Base-by-base conservation (phyloP, 345 rosid species). In the Trapa incisa region DNA sequence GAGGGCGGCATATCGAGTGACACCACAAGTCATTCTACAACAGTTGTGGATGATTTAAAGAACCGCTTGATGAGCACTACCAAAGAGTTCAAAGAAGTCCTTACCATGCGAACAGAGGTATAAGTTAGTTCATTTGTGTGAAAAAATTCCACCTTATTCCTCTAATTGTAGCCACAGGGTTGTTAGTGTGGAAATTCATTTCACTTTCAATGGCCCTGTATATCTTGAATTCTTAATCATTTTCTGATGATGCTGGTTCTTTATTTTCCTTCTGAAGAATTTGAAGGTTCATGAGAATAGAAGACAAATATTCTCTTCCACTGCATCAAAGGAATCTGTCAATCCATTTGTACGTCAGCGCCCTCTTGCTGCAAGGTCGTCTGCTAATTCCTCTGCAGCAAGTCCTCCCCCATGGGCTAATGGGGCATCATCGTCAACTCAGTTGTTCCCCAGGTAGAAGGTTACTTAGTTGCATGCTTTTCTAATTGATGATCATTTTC, bases 321-420 rank as follows among this genome's bases (percentile, higher is more conserved):
- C 69, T 65, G 71, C 84, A 53, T 69, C 83, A 42, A 85, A 83
- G 71, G 85, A 85, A 47, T 54, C 85, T 22, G 3, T 78, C 38
- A 82, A 83, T 83, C 87, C 89, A 61, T 85, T 85, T 78, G 85
- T 83, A 36, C 85, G 87, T 56, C 89, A 81, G 69, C 87, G 84
- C 65, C 89, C 89, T 65, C 77, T 85, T 12, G 80, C 87, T 68
- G 60, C 81, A 41, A 76, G 74, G 65, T 35, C 82, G 37, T 45
- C 77, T 69, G 78, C 74, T 57, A 77, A 61, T 73, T 62, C 82
- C 66, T 79, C 89, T 11, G 33, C 69, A 61, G 63, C 76, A 8
- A 73, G 78, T 13, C 84, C 48, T 45, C 48, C 85, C 75, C 85
- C 89, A 56, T 85, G 89, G 89, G 85, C 79, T 61, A 85, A 81